A percentile compares a stretch with the other conserved stretches of the same genome.
Conservation (phyloP, 108 stramenopile genomes). For the Skeletonema marinoi region DNA sequence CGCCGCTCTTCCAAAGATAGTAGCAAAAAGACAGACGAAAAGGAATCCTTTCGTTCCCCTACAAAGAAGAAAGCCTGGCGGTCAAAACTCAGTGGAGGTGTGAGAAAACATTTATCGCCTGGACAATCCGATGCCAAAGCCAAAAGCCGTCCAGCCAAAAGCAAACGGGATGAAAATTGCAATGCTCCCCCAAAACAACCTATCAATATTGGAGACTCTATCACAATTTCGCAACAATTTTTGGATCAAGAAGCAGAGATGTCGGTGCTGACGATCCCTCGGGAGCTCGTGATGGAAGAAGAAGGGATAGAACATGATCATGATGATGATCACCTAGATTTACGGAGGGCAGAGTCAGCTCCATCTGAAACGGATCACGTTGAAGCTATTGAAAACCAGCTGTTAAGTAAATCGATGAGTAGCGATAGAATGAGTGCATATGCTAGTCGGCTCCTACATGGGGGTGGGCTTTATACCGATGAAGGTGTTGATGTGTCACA, state of each 20-base stretch:
- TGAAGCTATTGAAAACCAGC: not conserved
- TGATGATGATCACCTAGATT: not conserved
- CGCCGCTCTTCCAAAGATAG: not conserved
- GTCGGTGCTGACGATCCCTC: slow-evolving; percentile 30
- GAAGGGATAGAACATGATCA: not conserved
- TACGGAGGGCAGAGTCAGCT: not conserved
- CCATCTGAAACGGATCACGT: not conserved
- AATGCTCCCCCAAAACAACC: slow-evolving; percentile 4
- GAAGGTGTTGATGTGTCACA: slow-evolving; percentile 4
- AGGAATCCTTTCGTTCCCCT: not conserved
- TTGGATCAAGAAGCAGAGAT: slow-evolving; percentile 22
- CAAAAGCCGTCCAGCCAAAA: not conserved
- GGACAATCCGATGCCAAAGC: not conserved
- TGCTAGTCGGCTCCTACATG: slow-evolving; percentile 20
- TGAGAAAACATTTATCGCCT: slow-evolving; percentile 23
- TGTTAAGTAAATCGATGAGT: not conserved
- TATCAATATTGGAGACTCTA: slow-evolving; percentile 35
- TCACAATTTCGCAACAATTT: slow-evolving; percentile 31
- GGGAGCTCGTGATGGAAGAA: slow-evolving; percentile 21
- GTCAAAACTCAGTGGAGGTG: slow-evolving; percentile 18
- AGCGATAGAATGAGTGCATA: slow-evolving; percentile 24
- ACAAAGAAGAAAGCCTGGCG: slow-evolving; percentile 14
- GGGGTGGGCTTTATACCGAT: not conserved
- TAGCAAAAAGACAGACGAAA: not conserved
- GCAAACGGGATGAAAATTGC: not conserved